Conservation (phyloP, 1,284 basidiomycete species). For the Ganoderma lucidum region DNA sequence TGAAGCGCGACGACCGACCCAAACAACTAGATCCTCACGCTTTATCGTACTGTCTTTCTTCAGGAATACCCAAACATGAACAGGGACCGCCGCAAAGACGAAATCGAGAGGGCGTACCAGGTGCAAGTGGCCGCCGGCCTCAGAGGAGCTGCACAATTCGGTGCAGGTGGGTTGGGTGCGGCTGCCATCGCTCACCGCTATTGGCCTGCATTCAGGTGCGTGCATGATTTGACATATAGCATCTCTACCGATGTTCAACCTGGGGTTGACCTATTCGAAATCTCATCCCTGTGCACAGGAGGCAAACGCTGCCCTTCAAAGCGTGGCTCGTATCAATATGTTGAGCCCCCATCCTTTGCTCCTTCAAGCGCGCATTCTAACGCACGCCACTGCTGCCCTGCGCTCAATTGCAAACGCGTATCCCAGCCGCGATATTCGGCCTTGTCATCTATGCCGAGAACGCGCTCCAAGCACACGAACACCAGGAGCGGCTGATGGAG, state of each 20-base stretch:
- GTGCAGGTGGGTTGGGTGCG: constrained; percentile 64
- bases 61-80: constrained; percentile 30
- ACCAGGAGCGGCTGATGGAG: constrained; percentile 68
- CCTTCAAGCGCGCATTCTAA: constrained; percentile 7
- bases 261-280: not conserved
- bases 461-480: constrained; percentile 78
- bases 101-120: constrained; percentile 40
- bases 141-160: constrained; percentile 66
- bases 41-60: not conserved
- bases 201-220: constrained; percentile 81
- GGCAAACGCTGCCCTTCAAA: constrained; percentile 85
- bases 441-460: constrained; percentile 80
- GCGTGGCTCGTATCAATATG: constrained; percentile 74
- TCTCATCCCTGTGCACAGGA: constrained; percentile 47
- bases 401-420: constrained; percentile 33
- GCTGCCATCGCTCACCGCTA: constrained; percentile 74
- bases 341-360: constrained; percentile 35
- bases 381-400: constrained; percentile 4
- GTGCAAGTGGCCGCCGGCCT: constrained; percentile 36
- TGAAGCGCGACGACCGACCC: not conserved
- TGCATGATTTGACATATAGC: not conserved
- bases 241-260: not conserved
- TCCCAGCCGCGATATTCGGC: constrained; percentile 64
- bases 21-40: not conserved
- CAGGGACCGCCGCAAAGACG: constrained; percentile 36